phyloP scores from a whole-genome alignment of 306 rosid species.

The Lagenaria siceraria region DNA sequence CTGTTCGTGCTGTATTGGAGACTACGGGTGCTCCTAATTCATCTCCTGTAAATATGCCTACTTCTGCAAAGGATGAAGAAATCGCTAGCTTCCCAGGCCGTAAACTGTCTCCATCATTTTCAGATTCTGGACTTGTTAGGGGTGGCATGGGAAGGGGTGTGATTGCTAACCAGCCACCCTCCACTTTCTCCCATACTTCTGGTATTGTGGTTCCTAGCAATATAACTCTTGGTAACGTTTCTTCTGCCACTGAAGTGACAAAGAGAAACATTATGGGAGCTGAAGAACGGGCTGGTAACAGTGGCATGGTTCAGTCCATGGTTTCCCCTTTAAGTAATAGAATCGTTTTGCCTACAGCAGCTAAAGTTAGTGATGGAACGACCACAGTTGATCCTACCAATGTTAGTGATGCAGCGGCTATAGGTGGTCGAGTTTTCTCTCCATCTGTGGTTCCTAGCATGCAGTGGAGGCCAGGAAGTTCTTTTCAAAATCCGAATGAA shows the following conservation, averaged over 20 bases:
- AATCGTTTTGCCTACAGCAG: slow-evolving; percentile 55
- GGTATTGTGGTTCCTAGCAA: slow-evolving; percentile 47
- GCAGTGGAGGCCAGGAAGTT: slow-evolving; percentile 97
- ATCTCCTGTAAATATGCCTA: slow-evolving; percentile 43
- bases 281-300: slow-evolving; percentile 76
- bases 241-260: slow-evolving; percentile 57
- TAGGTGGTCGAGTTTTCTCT: slow-evolving; percentile 69
- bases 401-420: slow-evolving; percentile 52
- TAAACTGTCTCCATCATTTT: slow-evolving; percentile 78
- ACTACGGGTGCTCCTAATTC: slow-evolving; percentile 30
- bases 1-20: slow-evolving; percentile 43
- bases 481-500: slow-evolving; percentile 73
- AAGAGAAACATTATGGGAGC: slow-evolving; percentile 67
- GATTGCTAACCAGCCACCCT: slow-evolving; percentile 45
- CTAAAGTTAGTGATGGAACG: slow-evolving; percentile 57
- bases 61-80: slow-evolving; percentile 73
- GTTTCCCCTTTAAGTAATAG: slow-evolving; percentile 57
- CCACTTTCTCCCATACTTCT: slow-evolving; percentile 50
- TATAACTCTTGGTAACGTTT: slow-evolving; percentile 49
- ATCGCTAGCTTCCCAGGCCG: slow-evolving; percentile 51
- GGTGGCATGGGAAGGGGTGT: slow-evolving; percentile 50
- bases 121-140: slow-evolving; percentile 63
- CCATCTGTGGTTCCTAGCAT: slow-evolving; percentile 68
- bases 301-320: slow-evolving; percentile 67
- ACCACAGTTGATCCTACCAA: slow-evolving; percentile 47